Evolutionary conservation across 1,284 basidiomycete species (phyloP).

Genomic region (Cutaneotrichosporon arboriforme): DNA sequence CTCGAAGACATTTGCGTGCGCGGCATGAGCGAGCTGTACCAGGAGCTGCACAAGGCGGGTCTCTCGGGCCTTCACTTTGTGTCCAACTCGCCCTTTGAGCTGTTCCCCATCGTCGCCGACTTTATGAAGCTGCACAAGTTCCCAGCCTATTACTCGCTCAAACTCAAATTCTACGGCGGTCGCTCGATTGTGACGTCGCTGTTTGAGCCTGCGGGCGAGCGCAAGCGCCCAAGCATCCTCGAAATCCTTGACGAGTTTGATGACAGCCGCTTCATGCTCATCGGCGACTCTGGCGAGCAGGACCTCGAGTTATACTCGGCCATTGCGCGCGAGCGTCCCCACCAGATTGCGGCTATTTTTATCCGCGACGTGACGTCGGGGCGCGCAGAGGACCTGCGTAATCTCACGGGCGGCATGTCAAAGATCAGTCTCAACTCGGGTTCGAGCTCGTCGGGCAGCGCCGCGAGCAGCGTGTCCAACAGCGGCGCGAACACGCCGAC

Average conservation of each 20-base stretch:
- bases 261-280: conserved; percentile 67
- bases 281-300: conserved; percentile 84
- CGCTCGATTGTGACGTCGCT: conserved; percentile 73
- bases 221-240: conserved; percentile 71
- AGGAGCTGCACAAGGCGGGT: conserved; percentile 56
- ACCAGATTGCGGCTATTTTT: conserved; percentile 59
- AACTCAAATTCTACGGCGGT: conserved; percentile 71
- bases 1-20: conserved; percentile 70
- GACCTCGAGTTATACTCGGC: conserved; percentile 76
- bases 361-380: conserved; percentile 62
- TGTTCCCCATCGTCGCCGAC: conserved; percentile 70
- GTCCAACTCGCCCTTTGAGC: conserved; percentile 83
- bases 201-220: conserved; percentile 61
- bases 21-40: conserved; percentile 82
- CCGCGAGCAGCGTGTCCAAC: background rate
- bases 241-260: conserved; percentile 70
- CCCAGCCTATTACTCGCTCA: conserved; percentile 53
- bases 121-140: conserved; percentile 65
- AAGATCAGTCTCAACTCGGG: background rate
- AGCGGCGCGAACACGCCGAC: conserved; percentile 9
- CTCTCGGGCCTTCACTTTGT: conserved; percentile 80
- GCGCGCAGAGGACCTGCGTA: conserved; percentile 17
- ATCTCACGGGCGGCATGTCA: background rate
- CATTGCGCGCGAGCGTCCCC: conserved; percentile 62
- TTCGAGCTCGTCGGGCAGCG: background rate